Percentiles rank a stretch among this genome's conserved stretches.
Conservation (phyloP, 1,139 yeast genomes). For the Kodamaea plutei region DNA sequence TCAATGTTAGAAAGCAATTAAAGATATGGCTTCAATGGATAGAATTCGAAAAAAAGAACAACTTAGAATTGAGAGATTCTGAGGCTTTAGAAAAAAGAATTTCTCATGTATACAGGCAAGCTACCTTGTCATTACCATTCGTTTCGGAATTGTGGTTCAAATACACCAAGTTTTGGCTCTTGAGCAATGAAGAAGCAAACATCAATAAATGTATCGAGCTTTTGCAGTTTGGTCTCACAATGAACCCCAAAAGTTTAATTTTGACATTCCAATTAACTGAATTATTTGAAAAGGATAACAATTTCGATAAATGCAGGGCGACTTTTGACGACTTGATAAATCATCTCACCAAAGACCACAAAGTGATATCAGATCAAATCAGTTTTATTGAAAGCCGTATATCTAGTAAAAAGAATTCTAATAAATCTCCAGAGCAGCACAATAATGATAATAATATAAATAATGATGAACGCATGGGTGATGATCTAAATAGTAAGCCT, state of each 20-base stretch:
- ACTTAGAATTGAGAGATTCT: constrained; percentile 52
- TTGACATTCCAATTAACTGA: constrained; percentile 69
- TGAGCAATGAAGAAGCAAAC: constrained; percentile 33
- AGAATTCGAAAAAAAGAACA: constrained; percentile 71
- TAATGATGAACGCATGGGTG: too few relatives aligned
- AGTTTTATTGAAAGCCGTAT: constrained; percentile 20
- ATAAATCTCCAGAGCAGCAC: constrained; percentile 10
- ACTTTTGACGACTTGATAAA: constrained; percentile 50
- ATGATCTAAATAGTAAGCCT: constrained; percentile 11
- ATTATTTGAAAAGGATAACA: constrained; percentile 56
- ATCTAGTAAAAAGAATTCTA: constrained; percentile 9
- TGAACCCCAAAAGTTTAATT: constrained; percentile 71
- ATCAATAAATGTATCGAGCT: constrained; percentile 34
- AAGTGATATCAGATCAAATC: constrained; percentile 19
- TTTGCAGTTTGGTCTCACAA: constrained; percentile 51
- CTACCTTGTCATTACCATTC: constrained; percentile 64
- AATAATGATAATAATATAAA: constrained; percentile 10
- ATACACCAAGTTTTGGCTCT: constrained; percentile 35
- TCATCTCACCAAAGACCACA: constrained; percentile 32
- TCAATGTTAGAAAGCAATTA: constrained; percentile 38
- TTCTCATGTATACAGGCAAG: constrained; percentile 70
- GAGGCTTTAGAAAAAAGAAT: constrained; percentile 53
- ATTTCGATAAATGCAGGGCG: constrained; percentile 48
- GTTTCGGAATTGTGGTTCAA: constrained; percentile 87
- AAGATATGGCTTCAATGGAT: constrained; percentile 73